These are phyloP conservation scores for Apiospora kogelbergensis DNA, from an alignment of 2,329 filamentous ascomycete genomes.

Conservation along the genomic window DNA sequence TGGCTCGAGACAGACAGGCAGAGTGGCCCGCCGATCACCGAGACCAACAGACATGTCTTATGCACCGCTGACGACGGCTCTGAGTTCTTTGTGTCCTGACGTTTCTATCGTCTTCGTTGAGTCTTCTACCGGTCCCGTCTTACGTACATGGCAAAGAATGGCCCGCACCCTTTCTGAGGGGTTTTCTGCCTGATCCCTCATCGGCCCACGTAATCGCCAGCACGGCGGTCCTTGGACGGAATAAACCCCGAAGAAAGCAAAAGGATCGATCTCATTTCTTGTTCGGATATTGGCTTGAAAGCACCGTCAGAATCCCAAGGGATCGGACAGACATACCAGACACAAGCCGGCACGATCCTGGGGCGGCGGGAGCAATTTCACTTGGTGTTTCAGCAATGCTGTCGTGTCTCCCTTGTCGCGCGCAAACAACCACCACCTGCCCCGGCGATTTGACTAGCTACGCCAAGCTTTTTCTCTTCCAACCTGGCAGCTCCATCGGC, in stretches of 20 bases:
- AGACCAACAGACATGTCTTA: neutral
- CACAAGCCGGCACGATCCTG: neutral
- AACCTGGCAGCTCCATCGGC: neutral
- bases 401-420: neutral
- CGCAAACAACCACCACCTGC: neutral
- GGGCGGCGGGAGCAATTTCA: conserved; percentile 6
- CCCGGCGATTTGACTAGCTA: neutral
- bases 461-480: neutral
- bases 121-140: neutral
- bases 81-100: neutral
- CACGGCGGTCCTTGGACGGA: neutral
- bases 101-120: neutral
- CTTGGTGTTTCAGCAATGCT: conserved; percentile 8
- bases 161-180: neutral
- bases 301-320: neutral
- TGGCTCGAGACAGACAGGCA: no score
- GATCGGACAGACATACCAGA: neutral
- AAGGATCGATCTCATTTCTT: neutral
- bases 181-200: neutral
- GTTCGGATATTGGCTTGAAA: neutral
- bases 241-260: neutral
- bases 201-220: neutral
- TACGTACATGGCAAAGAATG: neutral
- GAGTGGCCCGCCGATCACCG: neutral
- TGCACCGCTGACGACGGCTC: neutral